phyloP scores from a whole-genome alignment of 805 yeast genomes.

The Kluyveromyces nonfermentans region DNA sequence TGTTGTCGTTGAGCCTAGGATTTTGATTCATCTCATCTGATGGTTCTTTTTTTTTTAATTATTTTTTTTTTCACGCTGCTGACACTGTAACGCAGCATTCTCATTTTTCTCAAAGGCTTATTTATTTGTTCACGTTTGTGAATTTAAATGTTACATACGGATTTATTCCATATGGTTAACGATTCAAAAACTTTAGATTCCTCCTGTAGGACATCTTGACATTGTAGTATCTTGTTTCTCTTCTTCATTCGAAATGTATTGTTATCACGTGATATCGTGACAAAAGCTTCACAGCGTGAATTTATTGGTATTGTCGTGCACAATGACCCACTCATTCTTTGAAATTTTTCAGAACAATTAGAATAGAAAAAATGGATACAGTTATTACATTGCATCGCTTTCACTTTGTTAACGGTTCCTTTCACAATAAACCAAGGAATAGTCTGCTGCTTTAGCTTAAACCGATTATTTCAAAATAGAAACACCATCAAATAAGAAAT shows the following conservation, averaged over 20 bases:
- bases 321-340: neutral
- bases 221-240: too few relatives aligned
- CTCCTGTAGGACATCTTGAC: too few relatives aligned
- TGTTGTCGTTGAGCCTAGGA: neutral
- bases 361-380: conserved; percentile 5
- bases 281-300: neutral
- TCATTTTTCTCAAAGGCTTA: too few relatives aligned
- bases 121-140: too few relatives aligned
- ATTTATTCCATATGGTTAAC: too few relatives aligned
- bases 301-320: neutral
- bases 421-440: conserved; percentile 23
- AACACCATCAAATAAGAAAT: conserved; percentile 6
- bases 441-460: conserved; percentile 32
- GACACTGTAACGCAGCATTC: neutral
- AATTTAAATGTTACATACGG: too few relatives aligned
- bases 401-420: conserved; percentile 2
- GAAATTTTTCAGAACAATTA: neutral
- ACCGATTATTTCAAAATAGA: conserved; percentile 26
- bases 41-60: neutral
- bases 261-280: neutral
- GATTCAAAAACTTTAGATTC: too few relatives aligned
- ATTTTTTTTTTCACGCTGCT: neutral
- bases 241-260: too few relatives aligned
- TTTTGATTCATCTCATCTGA: neutral
- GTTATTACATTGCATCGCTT: conserved; percentile 2